Conservation (phyloP, 192 early-diverging fungal genomes). For the Coemansia sp. region DNA sequence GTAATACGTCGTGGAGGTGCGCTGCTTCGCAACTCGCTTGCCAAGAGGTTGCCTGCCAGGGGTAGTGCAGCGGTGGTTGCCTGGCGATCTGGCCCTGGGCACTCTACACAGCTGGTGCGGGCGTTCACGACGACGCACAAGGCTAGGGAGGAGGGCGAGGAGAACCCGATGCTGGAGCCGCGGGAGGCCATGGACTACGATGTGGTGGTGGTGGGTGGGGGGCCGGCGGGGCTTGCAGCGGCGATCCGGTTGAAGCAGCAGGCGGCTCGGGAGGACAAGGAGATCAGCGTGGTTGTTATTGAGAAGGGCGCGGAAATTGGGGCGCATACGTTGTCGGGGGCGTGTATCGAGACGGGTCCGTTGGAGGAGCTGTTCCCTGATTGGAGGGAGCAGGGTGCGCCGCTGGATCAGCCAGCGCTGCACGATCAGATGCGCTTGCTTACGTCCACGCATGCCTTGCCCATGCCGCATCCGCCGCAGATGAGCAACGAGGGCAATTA, state of each 20-base stretch:
- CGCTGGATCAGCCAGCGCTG: slow-evolving; percentile 77
- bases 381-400: slow-evolving; percentile 94
- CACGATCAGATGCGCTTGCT: slow-evolving; percentile 83
- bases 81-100: neutral
- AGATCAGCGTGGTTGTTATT: slow-evolving; percentile 82
- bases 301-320: slow-evolving; percentile 96
- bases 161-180: slow-evolving; percentile 52
- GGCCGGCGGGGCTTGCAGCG: slow-evolving; percentile 90
- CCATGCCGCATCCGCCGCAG: slow-evolving; percentile 85
- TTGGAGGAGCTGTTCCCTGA: slow-evolving; percentile 94
- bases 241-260: slow-evolving; percentile 92
- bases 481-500: slow-evolving; percentile 98
- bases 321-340: slow-evolving; percentile 92
- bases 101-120: neutral
- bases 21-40: too few species aligned
- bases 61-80: neutral
- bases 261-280: slow-evolving; percentile 71
- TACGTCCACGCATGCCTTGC: slow-evolving; percentile 69
- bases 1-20: too few species aligned
- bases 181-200: slow-evolving; percentile 84
- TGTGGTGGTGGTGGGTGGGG: slow-evolving; percentile 92
- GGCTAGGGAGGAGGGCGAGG: slow-evolving; percentile 26
- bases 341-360: slow-evolving; percentile 87
- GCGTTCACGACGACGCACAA: slow-evolving; percentile 3
- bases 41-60: too few species aligned